Conservation (phyloP, 2,329 filamentous ascomycete genomes). For the Aureobasidium mangrovei region DNA sequence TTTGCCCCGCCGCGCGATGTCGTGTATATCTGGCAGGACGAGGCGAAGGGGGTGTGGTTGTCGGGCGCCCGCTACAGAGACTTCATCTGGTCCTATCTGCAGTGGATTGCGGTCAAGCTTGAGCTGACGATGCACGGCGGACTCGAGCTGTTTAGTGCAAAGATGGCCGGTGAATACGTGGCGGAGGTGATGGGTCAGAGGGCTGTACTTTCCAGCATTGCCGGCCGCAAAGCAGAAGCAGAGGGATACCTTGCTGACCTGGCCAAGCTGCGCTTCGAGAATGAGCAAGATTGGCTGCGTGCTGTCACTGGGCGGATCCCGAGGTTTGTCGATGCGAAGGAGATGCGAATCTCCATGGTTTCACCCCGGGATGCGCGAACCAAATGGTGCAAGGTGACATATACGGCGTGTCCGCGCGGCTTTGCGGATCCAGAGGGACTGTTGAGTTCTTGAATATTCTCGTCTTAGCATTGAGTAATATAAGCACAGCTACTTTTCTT, state of each 20-base stretch:
- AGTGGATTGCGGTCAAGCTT: background rate
- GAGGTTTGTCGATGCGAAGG: background rate
- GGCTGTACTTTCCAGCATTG: background rate
- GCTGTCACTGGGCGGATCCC: background rate
- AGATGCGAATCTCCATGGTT: background rate
- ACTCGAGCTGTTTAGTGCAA: background rate
- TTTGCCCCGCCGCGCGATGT: background rate
- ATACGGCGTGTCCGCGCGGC: background rate
- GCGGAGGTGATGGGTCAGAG: background rate
- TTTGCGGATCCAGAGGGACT: background rate
- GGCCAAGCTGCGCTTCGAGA: background rate
- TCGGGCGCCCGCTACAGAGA: background rate
- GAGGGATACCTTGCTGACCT: background rate
- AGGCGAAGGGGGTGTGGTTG: background rate
- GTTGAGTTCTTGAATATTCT: no score
- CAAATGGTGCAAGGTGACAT: background rate
- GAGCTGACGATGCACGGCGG: background rate
- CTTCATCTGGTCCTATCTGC: background rate
- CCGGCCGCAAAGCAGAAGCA: no score
- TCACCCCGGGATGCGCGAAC: background rate
- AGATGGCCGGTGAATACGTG: background rate
- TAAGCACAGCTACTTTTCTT: no score
- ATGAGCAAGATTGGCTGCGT: background rate
- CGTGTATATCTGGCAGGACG: background rate
- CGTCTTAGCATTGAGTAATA: no score